These are phyloP conservation scores for Polygonum aviculare DNA, from an alignment of 148 eudicot species.

Conservation along the genomic window DNA sequence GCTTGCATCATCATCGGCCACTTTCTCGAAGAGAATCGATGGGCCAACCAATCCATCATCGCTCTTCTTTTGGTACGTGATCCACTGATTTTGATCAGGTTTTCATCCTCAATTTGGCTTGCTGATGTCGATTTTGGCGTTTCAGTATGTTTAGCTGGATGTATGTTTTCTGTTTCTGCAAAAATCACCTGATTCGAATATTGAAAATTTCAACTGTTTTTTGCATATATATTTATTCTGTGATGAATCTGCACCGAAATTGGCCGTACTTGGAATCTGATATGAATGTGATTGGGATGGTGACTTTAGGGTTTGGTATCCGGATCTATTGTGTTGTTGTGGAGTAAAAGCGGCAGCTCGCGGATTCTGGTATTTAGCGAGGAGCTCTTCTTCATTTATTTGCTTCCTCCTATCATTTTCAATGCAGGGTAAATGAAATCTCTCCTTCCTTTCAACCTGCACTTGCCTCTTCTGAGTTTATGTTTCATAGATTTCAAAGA, in stretches of 20 bases:
- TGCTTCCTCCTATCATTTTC: constrained; percentile 92
- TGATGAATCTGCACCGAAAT: no score
- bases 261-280: not conserved
- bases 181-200: no score
- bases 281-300: not conserved
- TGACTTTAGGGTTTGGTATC: constrained; percentile 50
- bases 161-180: no score
- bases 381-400: constrained; percentile 89
- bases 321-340: constrained; percentile 53
- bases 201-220: no score
- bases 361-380: constrained; percentile 68
- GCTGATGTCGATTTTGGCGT: no score
- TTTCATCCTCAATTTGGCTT: not conserved
- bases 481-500: not conserved
- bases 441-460: not conserved
- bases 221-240: no score
- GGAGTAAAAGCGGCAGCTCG: constrained; percentile 59
- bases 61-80: constrained; percentile 46
- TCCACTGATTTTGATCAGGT: not conserved
- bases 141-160: no score
- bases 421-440: constrained; percentile 71
- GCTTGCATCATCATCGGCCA: constrained; percentile 55
- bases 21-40: constrained; percentile 49
- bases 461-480: not conserved
- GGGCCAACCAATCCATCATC: constrained; percentile 63